Conservation (phyloP, 2,329 filamentous ascomycete genomes). For the Cadophora sp. region DNA sequence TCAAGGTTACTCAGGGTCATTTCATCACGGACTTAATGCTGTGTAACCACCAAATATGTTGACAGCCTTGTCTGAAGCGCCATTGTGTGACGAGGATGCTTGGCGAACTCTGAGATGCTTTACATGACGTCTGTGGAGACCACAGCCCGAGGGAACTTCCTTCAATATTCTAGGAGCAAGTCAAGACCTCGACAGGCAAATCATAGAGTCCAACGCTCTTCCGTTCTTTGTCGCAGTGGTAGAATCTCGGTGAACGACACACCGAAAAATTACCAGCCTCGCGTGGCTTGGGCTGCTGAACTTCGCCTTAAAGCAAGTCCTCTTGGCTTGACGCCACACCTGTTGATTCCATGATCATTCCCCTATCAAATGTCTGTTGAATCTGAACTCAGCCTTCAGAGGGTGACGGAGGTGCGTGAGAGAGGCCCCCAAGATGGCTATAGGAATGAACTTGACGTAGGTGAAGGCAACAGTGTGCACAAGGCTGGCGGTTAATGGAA, state of each 20-base stretch:
- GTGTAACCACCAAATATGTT: too few species aligned
- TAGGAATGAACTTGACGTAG: background rate
- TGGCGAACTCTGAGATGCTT: too few species aligned
- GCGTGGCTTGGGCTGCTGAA: background rate
- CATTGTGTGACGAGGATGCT: too few species aligned
- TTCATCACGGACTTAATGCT: too few species aligned
- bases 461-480: background rate
- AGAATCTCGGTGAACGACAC: background rate
- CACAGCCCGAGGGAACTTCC: too few species aligned
- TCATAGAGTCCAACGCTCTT: too few species aligned
- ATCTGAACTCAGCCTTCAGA: background rate
- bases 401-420: background rate
- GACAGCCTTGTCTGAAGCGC: too few species aligned
- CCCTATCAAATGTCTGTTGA: background rate
- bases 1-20: too few species aligned
- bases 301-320: background rate
- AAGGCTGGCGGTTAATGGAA: background rate
- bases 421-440: background rate
- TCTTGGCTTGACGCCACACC: slow-evolving; percentile 1
- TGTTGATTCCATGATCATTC: background rate
- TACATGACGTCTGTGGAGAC: too few species aligned
- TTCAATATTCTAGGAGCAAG: too few species aligned
- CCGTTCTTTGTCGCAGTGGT: too few species aligned
- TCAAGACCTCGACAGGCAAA: too few species aligned
- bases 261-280: background rate